Base-by-base conservation (phyloP, 2,329 filamentous ascomycete species). In the Diplodia corticola region DNA sequence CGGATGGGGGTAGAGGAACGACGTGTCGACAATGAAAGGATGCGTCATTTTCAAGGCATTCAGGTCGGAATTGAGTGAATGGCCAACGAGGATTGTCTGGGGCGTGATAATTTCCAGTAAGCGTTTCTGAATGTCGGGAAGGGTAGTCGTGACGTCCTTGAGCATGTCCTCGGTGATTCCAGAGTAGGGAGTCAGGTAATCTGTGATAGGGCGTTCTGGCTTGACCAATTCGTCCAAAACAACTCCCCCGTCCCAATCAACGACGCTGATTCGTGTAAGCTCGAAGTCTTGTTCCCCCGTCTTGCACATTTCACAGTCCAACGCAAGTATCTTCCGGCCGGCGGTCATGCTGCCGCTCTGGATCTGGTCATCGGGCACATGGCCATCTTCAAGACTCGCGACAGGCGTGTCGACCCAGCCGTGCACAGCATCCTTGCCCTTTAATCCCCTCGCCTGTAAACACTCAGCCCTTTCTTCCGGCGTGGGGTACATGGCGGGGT, bases 291-390 rank as follows among this genome's bases (percentile, higher is more conserved):
- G 88, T 68, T 90, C 88, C 67, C 89, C 91, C 2, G 93, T 96
- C 80, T 92, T 89, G 76, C 93, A 97, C 95, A 99, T 99, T 79
- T 99, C 95, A 79, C 95, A 99, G 76, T 99, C 95, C 64, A 99
- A 83, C 1, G 92, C 90, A 57, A 96, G 81, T 12, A 97, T 81
- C 44, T 89, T 85, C 69, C 92, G 87, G 40, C 93, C 95, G 33
- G 88, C 91, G 0, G 92, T 96, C 67, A 97, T 81, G 76, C 92
- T 94, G 65, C 93, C 94, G 71, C 89, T 81, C 77, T 96, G 84
- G 67, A 96, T 88, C 64, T 93, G 86, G 5, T 79, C 77, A 60
- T 93, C 90, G 2, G 89, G 87, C 6, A 90, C 84, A 57, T 85
- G 78, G 3, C 88, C 91, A 35, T 92, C 89, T 54, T 88, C 85